Base-by-base conservation (phyloP, 805 yeast genomes). In the Kuraishia ogatae region DNA sequence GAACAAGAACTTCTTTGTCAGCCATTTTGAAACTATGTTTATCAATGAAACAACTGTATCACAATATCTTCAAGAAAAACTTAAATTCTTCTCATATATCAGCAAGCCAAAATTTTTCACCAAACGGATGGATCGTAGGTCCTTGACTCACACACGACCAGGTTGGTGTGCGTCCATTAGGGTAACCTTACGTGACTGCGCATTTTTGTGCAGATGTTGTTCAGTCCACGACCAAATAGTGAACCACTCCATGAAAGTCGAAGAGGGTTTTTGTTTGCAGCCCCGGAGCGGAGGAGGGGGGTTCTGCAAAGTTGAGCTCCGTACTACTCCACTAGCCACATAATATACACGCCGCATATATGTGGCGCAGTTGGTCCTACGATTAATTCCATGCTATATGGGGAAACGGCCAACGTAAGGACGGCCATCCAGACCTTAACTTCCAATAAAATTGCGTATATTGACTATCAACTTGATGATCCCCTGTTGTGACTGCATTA, bases 1-100 rank as follows among this genome's bases (percentile, higher is more conserved):
- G 89, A 79, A 93, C 97, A 83, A 93, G 85, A 85, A 92, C 96
- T 89, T 92, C 97, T 79, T 83, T 86, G 55, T 53, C 56, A 54
- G 56, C 50, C 56, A 54, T 54, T 47, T 47, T 54, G 48, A 39
- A 20, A 46, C 11, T 20, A 22, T 46, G 49, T 46, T 20, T 20
- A 19, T 23, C 24, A 23, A 6, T 10, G 49, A 46, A 3, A 20
- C 28, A 43, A 47, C 28, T 24, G 23, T 23, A 11, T 35, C 7
- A 39, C 48, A 28, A 35, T 35, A 24, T 21, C 26, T 21, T 39
- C 19, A 49, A 29, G 35, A 20, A 22, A 49, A 49, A 22, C 35
- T 20, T 49, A 26, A 19, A 20, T 49, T 49, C n/a, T 7, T 35
- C 43, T 35, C 43, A 10, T 7, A 35, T 35, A 35, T 15, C 6